Percentiles rank a stretch among this genome's conserved stretches.
These are phyloP conservation scores for Umbelopsis isabellina DNA, from an alignment of 192 early-diverging fungal genomes.

Conservation along the genomic window DNA sequence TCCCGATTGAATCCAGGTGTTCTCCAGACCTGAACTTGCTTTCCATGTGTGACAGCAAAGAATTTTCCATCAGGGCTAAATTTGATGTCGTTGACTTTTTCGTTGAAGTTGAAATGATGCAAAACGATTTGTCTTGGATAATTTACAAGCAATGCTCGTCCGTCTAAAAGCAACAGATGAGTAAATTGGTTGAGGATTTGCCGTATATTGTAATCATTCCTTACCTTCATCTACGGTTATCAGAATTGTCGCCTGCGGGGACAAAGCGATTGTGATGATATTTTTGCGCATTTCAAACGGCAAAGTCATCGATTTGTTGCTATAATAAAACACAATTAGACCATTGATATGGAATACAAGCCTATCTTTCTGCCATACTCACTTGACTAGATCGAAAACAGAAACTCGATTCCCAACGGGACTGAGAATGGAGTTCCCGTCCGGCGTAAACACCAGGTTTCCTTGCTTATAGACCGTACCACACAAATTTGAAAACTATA, in stretches of 20 bases:
- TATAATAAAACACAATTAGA: constrained; percentile 38
- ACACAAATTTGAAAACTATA: constrained; percentile 94
- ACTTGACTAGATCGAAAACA: constrained; percentile 95
- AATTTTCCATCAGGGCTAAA: constrained; percentile 92
- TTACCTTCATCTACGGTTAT: constrained; percentile 90
- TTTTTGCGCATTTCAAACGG: constrained; percentile 94
- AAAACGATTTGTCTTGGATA: constrained; percentile 84
- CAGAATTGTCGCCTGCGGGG: constrained; percentile 86
- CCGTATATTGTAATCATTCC: neutral
- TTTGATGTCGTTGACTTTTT: constrained; percentile 75
- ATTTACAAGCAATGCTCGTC: constrained; percentile 86
- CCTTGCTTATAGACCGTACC: constrained; percentile 97
- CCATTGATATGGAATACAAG: neutral
- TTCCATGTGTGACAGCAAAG: constrained; percentile 88
- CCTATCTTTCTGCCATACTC: constrained; percentile 25
- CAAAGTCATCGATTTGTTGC: constrained; percentile 90
- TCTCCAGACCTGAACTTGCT: constrained; percentile 87
- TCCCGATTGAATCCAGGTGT: constrained; percentile 91
- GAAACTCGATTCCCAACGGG: constrained; percentile 97
- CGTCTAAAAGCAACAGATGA: constrained; percentile 55
- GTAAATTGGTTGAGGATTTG: neutral
- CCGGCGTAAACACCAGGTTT: constrained; percentile 94
- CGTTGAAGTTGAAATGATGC: constrained; percentile 89
- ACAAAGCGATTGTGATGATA: constrained; percentile 86
- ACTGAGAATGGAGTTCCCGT: constrained; percentile 90